Percentiles rank a stretch among this genome's conserved stretches.
phyloP scores from a whole-genome alignment of 768 basidiomycete genomes.

The Lentinula guzmanii region DNA sequence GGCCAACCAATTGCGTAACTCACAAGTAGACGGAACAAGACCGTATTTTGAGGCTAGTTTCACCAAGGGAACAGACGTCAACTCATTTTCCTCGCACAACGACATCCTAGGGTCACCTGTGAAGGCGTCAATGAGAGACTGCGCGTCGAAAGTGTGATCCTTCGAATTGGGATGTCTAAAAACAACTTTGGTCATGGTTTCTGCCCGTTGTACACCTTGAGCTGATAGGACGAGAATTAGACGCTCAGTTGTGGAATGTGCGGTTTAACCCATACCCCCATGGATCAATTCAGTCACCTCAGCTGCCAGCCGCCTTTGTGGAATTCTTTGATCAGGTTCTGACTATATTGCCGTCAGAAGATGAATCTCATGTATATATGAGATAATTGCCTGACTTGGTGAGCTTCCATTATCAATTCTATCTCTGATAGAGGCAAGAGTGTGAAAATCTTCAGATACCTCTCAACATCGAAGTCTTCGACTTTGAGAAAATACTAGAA shows the following conservation, averaged over 20 bases:
- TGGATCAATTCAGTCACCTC: constrained; percentile 54
- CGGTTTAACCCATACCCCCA: constrained; percentile 8
- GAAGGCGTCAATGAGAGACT: constrained; percentile 57
- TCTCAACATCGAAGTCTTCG: constrained; percentile 72
- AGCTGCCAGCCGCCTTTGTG: constrained; percentile 42
- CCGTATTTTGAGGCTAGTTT: constrained; percentile 58
- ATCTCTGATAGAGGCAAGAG: constrained; percentile 60
- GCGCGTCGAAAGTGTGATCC: constrained; percentile 41
- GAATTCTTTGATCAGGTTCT: constrained; percentile 37
- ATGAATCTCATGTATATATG: background rate
- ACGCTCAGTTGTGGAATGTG: background rate
- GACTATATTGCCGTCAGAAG: constrained; percentile 16
- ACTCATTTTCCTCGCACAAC: constrained; percentile 40
- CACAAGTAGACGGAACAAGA: constrained; percentile 61
- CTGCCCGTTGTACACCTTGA: constrained; percentile 31
- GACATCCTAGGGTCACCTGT: constrained; percentile 60
- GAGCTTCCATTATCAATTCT: constrained; percentile 46
- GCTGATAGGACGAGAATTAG: constrained; percentile 16
- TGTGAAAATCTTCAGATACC: constrained; percentile 80
- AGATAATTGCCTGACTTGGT: constrained; percentile 37
- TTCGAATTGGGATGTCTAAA: constrained; percentile 30
- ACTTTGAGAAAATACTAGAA: constrained; percentile 84
- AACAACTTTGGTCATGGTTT: constrained; percentile 35
- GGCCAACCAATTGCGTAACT: constrained; percentile 19
- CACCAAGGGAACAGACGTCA: constrained; percentile 46